Evolutionary conservation across 805 yeast genomes (phyloP), one percentile per base, ranked within the genome.

Genomic region (Starmera quercuum): DNA sequence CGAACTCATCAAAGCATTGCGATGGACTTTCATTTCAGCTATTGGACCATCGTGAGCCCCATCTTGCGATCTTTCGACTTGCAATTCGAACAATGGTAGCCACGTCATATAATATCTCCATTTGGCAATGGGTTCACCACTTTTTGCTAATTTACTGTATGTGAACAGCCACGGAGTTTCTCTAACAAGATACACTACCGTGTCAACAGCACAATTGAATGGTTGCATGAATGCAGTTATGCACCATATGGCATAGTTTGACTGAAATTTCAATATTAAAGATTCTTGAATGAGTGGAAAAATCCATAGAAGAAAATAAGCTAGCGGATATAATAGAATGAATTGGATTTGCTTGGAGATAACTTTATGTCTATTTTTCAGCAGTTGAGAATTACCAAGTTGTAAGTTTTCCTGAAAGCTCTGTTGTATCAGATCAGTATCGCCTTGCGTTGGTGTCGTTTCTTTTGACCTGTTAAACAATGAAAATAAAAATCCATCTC

Each of bases 281-380:
- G 75, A 64, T 46, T 81, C 83, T 23, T 74, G 64, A 5, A 79
- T 69, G 39, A 84, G 71, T 2, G 96, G 96, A 42, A 83, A 78
- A 15, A 80, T 50, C 97, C 97, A 87, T 30, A 86, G 57, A 19
- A 82, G 64, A 37, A 85, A 66, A 55, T 85, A 87, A 2, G 95
- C 81, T 27, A 81, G 60, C 4, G 97, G 97, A 52, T 87, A 87
- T 30, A 87, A 66, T 56, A 87, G 85, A 31, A 87, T 79, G 21
- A 80, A 68, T 47, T 77, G 77, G 71, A 84, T 76, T 58, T 87
- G 95, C 36, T 77, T 75, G 51, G 80, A 76, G 32, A 87, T 83
- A 40, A 72, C 69, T 20, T 68, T 58, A 43, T 86, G 77, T 14
- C 92, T 64, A 25, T 68, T 60, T 38, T 79, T 71, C 53, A 85